Base-by-base conservation (phyloP, 805 yeast genomes). In the Yarrowia sp. region DNA sequence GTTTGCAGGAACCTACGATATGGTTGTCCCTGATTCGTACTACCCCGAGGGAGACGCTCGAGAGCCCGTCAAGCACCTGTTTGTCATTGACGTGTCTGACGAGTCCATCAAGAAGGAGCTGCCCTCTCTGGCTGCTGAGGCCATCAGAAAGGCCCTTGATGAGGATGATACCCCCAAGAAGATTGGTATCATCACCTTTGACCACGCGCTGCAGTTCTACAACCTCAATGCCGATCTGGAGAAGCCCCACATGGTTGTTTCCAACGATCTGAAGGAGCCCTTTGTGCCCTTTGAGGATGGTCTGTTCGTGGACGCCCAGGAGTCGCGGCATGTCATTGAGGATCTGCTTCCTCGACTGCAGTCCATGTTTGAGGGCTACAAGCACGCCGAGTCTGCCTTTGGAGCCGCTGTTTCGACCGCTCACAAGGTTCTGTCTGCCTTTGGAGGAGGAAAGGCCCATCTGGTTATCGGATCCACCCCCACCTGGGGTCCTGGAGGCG, bases 361-460 rank as follows among this genome's bases (percentile, higher is more conserved):
- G 68, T 80, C 78, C 35, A 71, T 82, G 12, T 78, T 77, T 59
- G 76, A 77, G 11, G 80, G 78, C 19, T 81, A 82, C 67, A 73
- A 79, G 5, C 75, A 75, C 41, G 78, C 87, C 0, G 93, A 89
- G 72, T 88, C 91, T 0, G 87, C 92, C 38, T 89, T 85, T 75
- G 96, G 97, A 0, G 85, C 91, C 3, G 97, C 97, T 0, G 77
- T 92, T 42, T 82, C 87, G 68, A 86, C 89, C 2, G 94, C 96
- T 0, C 79, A 82, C 72, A 75, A 85, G 66, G 87, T 92, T 8
- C 80, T 92, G 36, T 83, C 83, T 53, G 73, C 73, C 3, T 76
- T 79, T 1, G 97, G 95, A 9, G 65, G 65, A 45, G 99, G 98
- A 70, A 90, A 93, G 73, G 87, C 94, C 42, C 84, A 89, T 26